Evolutionary conservation across 176 grass and related monocot species (phyloP), one percentile per base, ranked within the genome.

Genomic region (Phoenix dactylifera): DNA sequence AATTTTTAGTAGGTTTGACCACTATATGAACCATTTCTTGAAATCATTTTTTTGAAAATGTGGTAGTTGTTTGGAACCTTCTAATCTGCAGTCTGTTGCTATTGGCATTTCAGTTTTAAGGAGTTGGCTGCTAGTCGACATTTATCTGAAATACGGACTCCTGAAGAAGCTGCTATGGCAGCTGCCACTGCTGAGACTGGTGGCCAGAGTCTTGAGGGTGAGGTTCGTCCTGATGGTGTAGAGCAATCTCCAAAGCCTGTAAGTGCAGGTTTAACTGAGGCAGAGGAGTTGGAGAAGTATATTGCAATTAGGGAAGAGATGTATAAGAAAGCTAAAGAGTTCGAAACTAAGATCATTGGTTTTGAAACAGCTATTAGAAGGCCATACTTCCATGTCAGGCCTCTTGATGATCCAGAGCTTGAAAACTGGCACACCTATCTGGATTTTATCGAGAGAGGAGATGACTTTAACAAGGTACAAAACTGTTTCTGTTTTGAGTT

Each of bases 381-480:
- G 72, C 93, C 93, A 72, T 98, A 98, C 80, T 98, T 98, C 76
- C 93, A 98, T 64, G 84, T 98, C 70, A 91, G 83, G 70, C 84
- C 87, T 78, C 93, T 98, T 62, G 93, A 98, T 63, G 89, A 92
- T 62, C 73, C 88, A 78, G 93, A 98, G 73, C 81, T 92, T 85
- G 93, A 98, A 63, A 98, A 98, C 76, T 98, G 93, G 93, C 93
- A 98, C 62, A 85, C 70, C 52, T 98, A 98, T 77, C 93, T 98
- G 60, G 87, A 92, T 69, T 92, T 98, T 50, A 92, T 88, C 0
- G 87, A 98, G 72, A 92, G 71, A 66, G 93, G 89, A 80, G 92
- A 82, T 79, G 93, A 92, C 57, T 82, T 92, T 49, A 92, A 91
- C 66, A 92, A 92, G 93, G 93, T 98, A 88, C 78, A 66, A 20